phyloP scores from a whole-genome alignment of 129 eudicot species.

The Solidago caesia region DNA sequence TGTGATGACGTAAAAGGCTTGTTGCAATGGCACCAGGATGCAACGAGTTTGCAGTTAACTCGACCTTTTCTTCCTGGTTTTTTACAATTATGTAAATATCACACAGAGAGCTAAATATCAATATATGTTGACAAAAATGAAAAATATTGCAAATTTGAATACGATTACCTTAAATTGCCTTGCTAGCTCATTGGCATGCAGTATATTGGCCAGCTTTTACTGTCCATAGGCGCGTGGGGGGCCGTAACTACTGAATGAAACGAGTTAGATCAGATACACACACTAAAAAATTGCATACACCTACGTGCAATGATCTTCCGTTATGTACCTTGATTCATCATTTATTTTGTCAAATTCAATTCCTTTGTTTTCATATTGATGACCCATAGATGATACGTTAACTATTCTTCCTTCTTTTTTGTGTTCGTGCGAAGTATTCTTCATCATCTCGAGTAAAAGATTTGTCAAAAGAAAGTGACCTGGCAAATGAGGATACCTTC shows the following conservation, averaged over 20 bases:
- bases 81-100: background rate
- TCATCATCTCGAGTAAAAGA: constrained; percentile 79
- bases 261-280: constrained; percentile 5
- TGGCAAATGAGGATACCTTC: constrained; percentile 22
- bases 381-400: constrained; percentile 72
- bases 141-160: background rate
- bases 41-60: constrained; percentile 65
- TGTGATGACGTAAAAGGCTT: constrained; percentile 44
- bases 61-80: constrained; percentile 56
- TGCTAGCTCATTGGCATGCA: constrained; percentile 78
- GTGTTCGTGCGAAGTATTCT: constrained; percentile 54
- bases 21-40: constrained; percentile 70
- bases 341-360: constrained; percentile 72
- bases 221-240: constrained; percentile 65
- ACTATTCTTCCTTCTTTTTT: constrained; percentile 81
- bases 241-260: constrained; percentile 40
- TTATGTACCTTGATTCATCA: constrained; percentile 57
- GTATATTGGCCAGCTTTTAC: constrained; percentile 77
- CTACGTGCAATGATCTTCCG: constrained; percentile 1
- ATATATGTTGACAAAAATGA: background rate
- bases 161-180: constrained; percentile 58
- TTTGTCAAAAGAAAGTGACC: constrained; percentile 90
- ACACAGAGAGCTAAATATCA: background rate
- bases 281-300: background rate
- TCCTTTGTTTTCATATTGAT: constrained; percentile 50